These are phyloP conservation scores for Chondrostereum purpureum DNA, from an alignment of 1,284 basidiomycete genomes.

Conservation along the genomic window DNA sequence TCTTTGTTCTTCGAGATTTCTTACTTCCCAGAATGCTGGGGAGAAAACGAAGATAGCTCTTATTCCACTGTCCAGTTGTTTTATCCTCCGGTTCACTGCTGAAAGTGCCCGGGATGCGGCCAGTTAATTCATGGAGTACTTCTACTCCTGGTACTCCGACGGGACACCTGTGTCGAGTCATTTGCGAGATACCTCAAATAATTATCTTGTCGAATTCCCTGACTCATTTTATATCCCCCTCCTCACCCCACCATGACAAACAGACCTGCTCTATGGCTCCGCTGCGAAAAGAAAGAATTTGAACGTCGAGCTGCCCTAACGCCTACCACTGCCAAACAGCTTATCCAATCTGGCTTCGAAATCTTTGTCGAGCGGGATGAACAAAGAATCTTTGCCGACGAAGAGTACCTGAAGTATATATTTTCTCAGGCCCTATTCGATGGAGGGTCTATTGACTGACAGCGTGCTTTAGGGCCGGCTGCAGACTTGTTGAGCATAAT, in stretches of 20 bases:
- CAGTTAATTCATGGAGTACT: no score
- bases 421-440: conserved; percentile 4
- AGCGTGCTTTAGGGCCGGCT: conserved; percentile 79
- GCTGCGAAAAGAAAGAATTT: conserved; percentile 92
- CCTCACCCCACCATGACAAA: conserved; percentile 24
- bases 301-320: conserved; percentile 93
- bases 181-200: no score
- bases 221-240: not conserved
- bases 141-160: no score
- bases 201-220: not conserved
- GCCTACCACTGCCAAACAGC: conserved; percentile 84
- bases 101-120: no score
- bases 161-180: no score
- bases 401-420: conserved; percentile 87
- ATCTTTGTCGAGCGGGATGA: conserved; percentile 92
- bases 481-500: conserved; percentile 85
- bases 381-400: conserved; percentile 93
- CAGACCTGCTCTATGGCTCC: conserved; percentile 69
- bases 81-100: no score
- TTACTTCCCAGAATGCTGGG: no score
- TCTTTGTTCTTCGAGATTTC: no score
- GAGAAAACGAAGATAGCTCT: no score
- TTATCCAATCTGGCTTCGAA: conserved; percentile 89
- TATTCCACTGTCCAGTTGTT: no score
- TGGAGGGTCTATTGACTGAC: no score